Evolutionary conservation across 495 filamentous ascomycete species (phyloP), one percentile per base, ranked within the genome.

Genomic region (Coniosporium apollinis): DNA sequence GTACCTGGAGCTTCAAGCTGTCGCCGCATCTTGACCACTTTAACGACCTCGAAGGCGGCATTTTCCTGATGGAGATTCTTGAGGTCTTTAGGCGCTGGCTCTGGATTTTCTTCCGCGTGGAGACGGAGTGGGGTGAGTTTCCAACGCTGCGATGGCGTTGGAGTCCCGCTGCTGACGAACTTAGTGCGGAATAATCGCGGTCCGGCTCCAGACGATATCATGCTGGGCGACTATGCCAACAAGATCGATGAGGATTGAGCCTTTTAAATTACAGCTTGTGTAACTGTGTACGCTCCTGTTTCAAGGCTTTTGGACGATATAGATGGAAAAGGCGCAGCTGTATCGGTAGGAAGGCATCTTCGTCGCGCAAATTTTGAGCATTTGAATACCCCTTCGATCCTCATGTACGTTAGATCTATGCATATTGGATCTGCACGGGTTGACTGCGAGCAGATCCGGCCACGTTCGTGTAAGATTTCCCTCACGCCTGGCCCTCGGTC

Each of bases 81-180:
- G 89, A 97, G 56, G 75, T 96, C 5, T 65, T 79, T 14, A 70
- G 89, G 26, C 67, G 89, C 13, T 94, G 86, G 85, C 69, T 96
- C 46, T 97, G 89, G 89, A 81, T 89, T 30, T 94, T 96, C 57
- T 85, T 96, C 53, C 71, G 89, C 2, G 73, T 85, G 16, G 89
- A 97, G 64, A 79, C 82, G 15, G 89, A 97, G 62, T 92, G 79
- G 79, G 67, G 82, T 73, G 47, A 55, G 60, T 28, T 31, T 25
- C 22, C 19, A 32, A 22, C 31, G 10, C 16, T 30, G 39, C 33
- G 19, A 13, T 13, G 18, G 15, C 17, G 17, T 17, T n/a, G 19
- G 16, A 13, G 19, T 1, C 32, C 24, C 37, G 20, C 24, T 11
- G 22, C 5, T 30, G 18, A 19, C 43, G 31, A 34, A 38, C 30